Evolutionary conservation across 306 rosid species (phyloP), one percentile per base, ranked within the genome.

Genomic region (Vicia sativa): DNA sequence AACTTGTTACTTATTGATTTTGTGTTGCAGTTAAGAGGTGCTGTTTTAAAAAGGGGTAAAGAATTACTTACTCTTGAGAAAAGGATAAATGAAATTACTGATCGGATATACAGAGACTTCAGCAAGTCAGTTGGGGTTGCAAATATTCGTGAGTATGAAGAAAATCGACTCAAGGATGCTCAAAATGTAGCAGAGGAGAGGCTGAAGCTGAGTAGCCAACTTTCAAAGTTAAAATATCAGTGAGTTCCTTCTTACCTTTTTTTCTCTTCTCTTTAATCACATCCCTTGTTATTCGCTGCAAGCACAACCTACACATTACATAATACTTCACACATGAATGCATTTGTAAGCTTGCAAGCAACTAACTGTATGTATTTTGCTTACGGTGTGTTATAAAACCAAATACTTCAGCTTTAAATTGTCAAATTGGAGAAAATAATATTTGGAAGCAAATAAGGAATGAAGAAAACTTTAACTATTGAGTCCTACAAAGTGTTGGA

Each of bases 111-210:
- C 83, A 86, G 65, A 79, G 79, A 89, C 74, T 95, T 95, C 67
- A 95, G 99, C 80, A 79, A 71, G 80, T 85, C 96, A 26, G 96
- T 95, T 74, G 97, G 97, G 75, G 99, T 90, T 62, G 89, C 96
- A 77, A 95, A 95, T 81, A 95, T 95, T 43, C 97, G 99, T 42
- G 99, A 95, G 77, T 95, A 95, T 46, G 99, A 95, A 84, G 99
- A 95, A 83, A 95, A 95, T 60, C 91, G 79, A 77, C 97, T 95
- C 52, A 83, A 91, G 78, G 78, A 66, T 46, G 96, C 96, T 39
- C 99, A 95, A 61, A 78, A 79, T 72, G 63, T 85, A 59, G 97
- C 99, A n/a, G 99, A 95, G 53, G 96, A 95, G 77, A 87, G 99
- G 84, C 88, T 95, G 79, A 77, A 81, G 50, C 84, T 95, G 84